A percentile compares a stretch with the other conserved stretches of the same genome.
These are phyloP conservation scores for Didymella arachidicola DNA, from an alignment of 2,329 filamentous ascomycete species.

Conservation along the genomic window DNA sequence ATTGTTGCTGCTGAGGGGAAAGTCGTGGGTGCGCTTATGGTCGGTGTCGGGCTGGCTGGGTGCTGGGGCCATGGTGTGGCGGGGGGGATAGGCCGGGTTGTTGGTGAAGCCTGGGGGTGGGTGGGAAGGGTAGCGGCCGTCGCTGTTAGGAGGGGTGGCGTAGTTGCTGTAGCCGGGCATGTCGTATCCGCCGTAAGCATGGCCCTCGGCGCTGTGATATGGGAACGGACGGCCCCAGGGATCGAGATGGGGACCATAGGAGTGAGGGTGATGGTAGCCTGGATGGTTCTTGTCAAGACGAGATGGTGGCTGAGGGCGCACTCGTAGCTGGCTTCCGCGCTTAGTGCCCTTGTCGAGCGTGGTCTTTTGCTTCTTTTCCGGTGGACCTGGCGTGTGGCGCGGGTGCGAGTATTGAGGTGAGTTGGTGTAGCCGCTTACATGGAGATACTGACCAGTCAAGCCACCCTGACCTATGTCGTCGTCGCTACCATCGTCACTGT, in stretches of 20 bases:
- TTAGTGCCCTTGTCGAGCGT: conserved; percentile 19
- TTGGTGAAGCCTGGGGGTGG: conserved; percentile 2
- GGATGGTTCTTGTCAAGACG: conserved; percentile 1
- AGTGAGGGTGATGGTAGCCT: conserved; percentile 4
- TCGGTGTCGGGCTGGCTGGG: conserved; percentile 5
- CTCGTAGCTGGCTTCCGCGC: background rate
- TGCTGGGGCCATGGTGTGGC: conserved; percentile 6
- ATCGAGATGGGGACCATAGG: conserved; percentile 8
- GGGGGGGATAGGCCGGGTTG: conserved; percentile 11
- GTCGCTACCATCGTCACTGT: conserved; percentile 11
- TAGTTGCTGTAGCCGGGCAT: conserved; percentile 9
- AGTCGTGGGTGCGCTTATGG: background rate
- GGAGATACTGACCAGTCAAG: conserved; percentile 11
- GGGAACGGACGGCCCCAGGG: conserved; percentile 16
- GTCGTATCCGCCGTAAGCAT: conserved; percentile 18
- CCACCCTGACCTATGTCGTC: conserved; percentile 15
- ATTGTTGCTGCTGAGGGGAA: background rate
- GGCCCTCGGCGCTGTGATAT: conserved; percentile 14
- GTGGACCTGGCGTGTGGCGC: background rate
- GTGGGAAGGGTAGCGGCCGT: conserved; percentile 8
- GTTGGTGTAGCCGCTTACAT: conserved; percentile 21
- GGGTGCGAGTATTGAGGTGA: conserved; percentile 6
- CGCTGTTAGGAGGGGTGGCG: background rate
- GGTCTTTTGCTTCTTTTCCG: background rate
- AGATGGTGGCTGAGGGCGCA: conserved; percentile 2